Percentiles rank a stretch among this genome's conserved stretches.
Conservation (phyloP, 805 yeast genomes). For the Saturnispora quitensis region DNA sequence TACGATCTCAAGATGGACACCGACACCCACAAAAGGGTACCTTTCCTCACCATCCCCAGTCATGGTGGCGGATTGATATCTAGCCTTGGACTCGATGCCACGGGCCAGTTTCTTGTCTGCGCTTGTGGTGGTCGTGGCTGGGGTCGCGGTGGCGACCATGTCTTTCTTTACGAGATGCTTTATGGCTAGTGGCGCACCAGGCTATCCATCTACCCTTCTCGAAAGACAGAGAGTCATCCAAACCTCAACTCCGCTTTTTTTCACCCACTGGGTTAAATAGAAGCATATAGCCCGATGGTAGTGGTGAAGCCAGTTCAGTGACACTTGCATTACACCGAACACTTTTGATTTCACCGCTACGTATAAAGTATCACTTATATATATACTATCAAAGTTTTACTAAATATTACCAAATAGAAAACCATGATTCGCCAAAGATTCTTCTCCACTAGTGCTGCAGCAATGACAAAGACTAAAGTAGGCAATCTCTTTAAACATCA, state of each 20-base stretch:
- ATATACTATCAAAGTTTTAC: not conserved
- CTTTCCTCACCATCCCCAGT: constrained; percentile 89
- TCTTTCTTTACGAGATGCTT: constrained; percentile 30
- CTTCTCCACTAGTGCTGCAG: not conserved
- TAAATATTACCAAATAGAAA: not conserved
- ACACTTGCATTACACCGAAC: not conserved
- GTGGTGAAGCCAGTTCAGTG: not conserved
- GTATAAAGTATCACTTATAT: not conserved
- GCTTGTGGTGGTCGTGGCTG: constrained; percentile 95
- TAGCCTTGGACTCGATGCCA: constrained; percentile 44
- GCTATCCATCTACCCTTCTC: not conserved
- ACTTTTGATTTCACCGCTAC: not conserved
- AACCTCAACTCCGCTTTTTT: not conserved
- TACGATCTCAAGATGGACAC: constrained; percentile 53
- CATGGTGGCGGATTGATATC: constrained; percentile 91
- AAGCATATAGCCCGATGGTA: not conserved
- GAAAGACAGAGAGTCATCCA: not conserved
- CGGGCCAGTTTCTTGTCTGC: constrained; percentile 74
- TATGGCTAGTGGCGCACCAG: not conserved
- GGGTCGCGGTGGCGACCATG: constrained; percentile 82
- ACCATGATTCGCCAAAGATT: not conserved
- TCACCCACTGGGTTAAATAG: not conserved
- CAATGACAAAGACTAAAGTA: constrained; percentile 2
- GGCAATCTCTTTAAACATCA: constrained; percentile 72
- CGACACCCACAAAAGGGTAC: constrained; percentile 35